These are phyloP conservation scores for Verbascum thapsus DNA, from an alignment of 257 asterid species.

Conservation along the genomic window DNA sequence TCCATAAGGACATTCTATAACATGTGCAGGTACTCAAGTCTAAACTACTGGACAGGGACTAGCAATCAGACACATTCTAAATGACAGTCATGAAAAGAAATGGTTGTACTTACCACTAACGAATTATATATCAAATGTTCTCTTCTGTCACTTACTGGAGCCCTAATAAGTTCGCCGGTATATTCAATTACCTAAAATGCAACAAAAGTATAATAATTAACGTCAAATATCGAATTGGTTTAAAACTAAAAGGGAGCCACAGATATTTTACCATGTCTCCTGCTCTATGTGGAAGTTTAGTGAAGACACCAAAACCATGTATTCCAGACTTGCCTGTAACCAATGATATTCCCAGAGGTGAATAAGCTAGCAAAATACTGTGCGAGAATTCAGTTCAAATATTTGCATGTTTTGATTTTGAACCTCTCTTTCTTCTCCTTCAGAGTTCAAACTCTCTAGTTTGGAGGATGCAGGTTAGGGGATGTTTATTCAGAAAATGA, in stretches of 20 bases:
- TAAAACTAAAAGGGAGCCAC: constrained; percentile 27
- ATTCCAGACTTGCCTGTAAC: constrained; percentile 86
- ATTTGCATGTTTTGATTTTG: not conserved
- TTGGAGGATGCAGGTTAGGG: not conserved
- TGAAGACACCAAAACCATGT: constrained; percentile 94
- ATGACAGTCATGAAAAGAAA: constrained; percentile 25
- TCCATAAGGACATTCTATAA: not conserved
- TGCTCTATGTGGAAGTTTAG: constrained; percentile 81
- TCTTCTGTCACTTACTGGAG: constrained; percentile 93
- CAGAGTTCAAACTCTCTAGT: constrained; percentile 2
- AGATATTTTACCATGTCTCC: constrained; percentile 91
- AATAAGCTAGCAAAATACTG: constrained; percentile 22
- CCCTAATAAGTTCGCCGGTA: constrained; percentile 90
- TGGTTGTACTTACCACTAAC: constrained; percentile 72
- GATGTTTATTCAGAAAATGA: not conserved
- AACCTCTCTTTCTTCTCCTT: constrained; percentile 3
- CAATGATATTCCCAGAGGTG: constrained; percentile 33
- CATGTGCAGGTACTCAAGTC: constrained; percentile 12
- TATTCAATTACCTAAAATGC: constrained; percentile 80
- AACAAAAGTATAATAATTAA: constrained; percentile 29
- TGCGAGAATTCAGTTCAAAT: constrained; percentile 4
- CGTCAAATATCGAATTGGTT: constrained; percentile 22
- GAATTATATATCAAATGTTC: constrained; percentile 88
- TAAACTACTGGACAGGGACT: constrained; percentile 16
- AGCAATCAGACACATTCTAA: constrained; percentile 16